These are phyloP conservation scores for Hypoxylon crocopeplum DNA, from an alignment of 495 filamentous ascomycete genomes.

Conservation along the genomic window DNA sequence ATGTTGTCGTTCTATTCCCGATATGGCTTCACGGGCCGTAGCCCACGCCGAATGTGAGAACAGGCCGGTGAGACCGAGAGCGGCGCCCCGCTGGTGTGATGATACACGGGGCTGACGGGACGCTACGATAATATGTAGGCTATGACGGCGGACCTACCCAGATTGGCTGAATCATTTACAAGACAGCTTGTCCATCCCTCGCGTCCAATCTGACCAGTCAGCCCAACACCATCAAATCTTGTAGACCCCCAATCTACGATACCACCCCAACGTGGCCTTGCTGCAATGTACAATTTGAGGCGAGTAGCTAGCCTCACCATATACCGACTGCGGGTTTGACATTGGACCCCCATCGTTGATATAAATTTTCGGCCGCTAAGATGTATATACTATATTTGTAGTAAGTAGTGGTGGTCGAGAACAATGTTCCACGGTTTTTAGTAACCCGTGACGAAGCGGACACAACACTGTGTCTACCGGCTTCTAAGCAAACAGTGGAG, in stretches of 20 bases:
- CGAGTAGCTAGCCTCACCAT: constrained; percentile 25
- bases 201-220: constrained; percentile 18
- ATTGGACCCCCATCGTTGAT: not conserved
- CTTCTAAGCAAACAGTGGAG: no score
- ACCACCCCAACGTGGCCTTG: constrained; percentile 20
- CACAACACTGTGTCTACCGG: not conserved
- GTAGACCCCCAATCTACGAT: constrained; percentile 27
- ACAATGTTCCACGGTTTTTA: constrained; percentile 2
- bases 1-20: constrained; percentile 12
- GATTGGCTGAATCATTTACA: constrained; percentile 24
- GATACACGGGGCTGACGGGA: constrained; percentile 28
- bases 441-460: constrained; percentile 16
- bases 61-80: constrained; percentile 12
- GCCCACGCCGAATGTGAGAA: constrained; percentile 6
- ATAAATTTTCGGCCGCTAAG: constrained; percentile 4
- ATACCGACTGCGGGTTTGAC: constrained; percentile 3
- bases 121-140: constrained; percentile 30
- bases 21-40: constrained; percentile 34
- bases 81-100: constrained; percentile 12
- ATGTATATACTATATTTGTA: constrained; percentile 4
- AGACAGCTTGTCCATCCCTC: not conserved
- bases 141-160: not conserved
- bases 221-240: constrained; percentile 24
- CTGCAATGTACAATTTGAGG: constrained; percentile 14
- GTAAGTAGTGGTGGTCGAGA: constrained; percentile 1